Percentiles rank a stretch among this genome's conserved stretches.
Evolutionary conservation across 768 basidiomycete species (phyloP).

Genomic region (Lactarius quietus): DNA sequence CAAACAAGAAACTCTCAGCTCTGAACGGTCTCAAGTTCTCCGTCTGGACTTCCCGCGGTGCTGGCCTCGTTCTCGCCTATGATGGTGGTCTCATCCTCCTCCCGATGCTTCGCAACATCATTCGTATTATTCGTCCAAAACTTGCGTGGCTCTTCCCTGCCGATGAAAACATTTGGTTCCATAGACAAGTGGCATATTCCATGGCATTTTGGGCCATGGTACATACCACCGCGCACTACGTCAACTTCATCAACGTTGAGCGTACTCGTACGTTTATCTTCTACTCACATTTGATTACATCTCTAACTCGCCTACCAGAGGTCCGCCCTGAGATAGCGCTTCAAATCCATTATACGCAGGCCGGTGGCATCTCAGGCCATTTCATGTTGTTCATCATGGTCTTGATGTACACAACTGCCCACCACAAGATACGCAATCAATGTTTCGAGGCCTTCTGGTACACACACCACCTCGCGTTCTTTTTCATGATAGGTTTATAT

Average conservation of each 20-base stretch:
- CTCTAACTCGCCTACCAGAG: constrained; percentile 44
- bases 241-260: constrained; percentile 92
- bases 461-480: constrained; percentile 91
- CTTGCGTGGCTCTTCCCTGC: constrained; percentile 83
- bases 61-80: constrained; percentile 85
- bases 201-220: constrained; percentile 93
- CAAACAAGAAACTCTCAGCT: constrained; percentile 59
- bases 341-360: constrained; percentile 83
- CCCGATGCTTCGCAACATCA: constrained; percentile 86
- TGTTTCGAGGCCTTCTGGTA: constrained; percentile 98
- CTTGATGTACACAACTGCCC: constrained; percentile 88
- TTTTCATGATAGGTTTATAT: constrained; percentile 90
- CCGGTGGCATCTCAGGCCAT: constrained; percentile 93
- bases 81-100: constrained; percentile 84
- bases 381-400: constrained; percentile 95
- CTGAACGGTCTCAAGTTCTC: constrained; percentile 80
- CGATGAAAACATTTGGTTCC: constrained; percentile 96
- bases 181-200: constrained; percentile 90
- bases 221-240: constrained; percentile 90
- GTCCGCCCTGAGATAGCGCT: constrained; percentile 73
- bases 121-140: constrained; percentile 78
- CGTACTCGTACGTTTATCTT: constrained; percentile 58
- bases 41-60: constrained; percentile 89
- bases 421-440: constrained; percentile 81
- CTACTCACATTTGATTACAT: constrained; percentile 1